phyloP scores from a whole-genome alignment of 148 eudicot species.

The Persicaria tinctoria region DNA sequence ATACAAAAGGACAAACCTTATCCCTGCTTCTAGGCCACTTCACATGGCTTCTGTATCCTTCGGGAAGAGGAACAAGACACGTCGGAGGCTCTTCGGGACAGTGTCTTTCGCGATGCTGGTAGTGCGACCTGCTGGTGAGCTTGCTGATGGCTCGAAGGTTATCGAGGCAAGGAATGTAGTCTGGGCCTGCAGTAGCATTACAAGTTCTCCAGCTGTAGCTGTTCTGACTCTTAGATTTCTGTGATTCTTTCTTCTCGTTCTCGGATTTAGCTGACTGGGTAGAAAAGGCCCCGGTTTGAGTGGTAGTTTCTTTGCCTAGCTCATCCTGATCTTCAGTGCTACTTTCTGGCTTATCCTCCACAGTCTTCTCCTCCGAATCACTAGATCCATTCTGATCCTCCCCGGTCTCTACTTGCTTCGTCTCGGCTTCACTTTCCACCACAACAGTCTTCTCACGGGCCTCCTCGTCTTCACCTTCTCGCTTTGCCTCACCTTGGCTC shows the following conservation, averaged over 20 bases:
- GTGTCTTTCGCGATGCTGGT: constrained; percentile 68
- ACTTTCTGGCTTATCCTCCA: constrained; percentile 19
- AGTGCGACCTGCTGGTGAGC: constrained; percentile 43
- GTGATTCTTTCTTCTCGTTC: constrained; percentile 37
- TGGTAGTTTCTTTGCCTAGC: constrained; percentile 29
- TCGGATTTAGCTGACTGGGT: constrained; percentile 37
- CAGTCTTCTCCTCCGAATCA: constrained; percentile 13
- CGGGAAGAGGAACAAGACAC: constrained; percentile 60
- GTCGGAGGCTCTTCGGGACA: constrained; percentile 62
- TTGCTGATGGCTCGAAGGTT: constrained; percentile 42
- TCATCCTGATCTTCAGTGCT: constrained; percentile 26
- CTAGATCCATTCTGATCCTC: background rate
- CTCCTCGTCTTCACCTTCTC: constrained; percentile 12
- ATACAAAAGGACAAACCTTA: constrained; percentile 31
- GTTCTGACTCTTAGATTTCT: constrained; percentile 14
- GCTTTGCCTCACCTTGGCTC: constrained; percentile 16
- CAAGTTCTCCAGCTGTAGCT: constrained; percentile 44
- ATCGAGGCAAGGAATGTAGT: constrained; percentile 77
- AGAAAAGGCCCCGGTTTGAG: constrained; percentile 32
- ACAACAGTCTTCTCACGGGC: constrained; percentile 13
- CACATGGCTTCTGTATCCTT: constrained; percentile 49
- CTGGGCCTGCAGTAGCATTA: constrained; percentile 66
- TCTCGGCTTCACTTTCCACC: constrained; percentile 9
- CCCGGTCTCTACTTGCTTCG: background rate
- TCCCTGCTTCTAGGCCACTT: constrained; percentile 75